These are phyloP conservation scores for Psilocybe cyanescens DNA, from an alignment of 768 basidiomycete genomes.

Conservation along the genomic window DNA sequence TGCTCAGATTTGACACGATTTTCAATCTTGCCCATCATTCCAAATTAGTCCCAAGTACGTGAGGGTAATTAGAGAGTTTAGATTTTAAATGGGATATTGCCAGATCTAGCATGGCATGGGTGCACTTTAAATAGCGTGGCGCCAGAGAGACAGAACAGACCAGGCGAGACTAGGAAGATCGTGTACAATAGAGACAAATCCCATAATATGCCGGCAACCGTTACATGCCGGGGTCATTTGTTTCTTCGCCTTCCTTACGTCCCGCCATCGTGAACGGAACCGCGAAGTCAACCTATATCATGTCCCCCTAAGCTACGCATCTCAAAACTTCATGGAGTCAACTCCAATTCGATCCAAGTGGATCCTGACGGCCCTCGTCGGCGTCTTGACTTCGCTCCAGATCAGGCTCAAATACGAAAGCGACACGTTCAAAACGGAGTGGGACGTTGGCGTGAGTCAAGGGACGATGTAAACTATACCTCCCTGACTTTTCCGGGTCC, in stretches of 20 bases:
- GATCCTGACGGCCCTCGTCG: background rate
- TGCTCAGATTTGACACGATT: slow-evolving; percentile 4
- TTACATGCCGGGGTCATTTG: background rate
- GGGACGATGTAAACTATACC: background rate
- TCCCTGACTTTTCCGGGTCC: background rate
- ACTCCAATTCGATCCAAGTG: background rate
- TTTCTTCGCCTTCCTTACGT: background rate
- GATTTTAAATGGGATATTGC: slow-evolving; percentile 4
- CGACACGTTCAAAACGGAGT: background rate
- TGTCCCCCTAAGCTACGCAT: background rate
- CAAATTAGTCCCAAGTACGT: background rate
- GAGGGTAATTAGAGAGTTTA: background rate
- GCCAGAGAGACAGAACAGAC: background rate
- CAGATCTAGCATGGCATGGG: background rate
- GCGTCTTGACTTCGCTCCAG: background rate
- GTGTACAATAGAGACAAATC: background rate
- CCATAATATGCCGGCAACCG: background rate
- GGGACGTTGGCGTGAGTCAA: background rate
- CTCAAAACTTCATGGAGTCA: background rate
- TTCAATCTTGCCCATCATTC: slow-evolving; percentile 3
- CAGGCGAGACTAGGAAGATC: background rate
- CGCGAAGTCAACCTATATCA: background rate
- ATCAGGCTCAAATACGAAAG: background rate
- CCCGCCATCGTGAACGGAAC: background rate
- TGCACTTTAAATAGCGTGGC: background rate